Base-by-base conservation (phyloP, 768 basidiomycete genomes). In the Auricularia heimuer region DNA sequence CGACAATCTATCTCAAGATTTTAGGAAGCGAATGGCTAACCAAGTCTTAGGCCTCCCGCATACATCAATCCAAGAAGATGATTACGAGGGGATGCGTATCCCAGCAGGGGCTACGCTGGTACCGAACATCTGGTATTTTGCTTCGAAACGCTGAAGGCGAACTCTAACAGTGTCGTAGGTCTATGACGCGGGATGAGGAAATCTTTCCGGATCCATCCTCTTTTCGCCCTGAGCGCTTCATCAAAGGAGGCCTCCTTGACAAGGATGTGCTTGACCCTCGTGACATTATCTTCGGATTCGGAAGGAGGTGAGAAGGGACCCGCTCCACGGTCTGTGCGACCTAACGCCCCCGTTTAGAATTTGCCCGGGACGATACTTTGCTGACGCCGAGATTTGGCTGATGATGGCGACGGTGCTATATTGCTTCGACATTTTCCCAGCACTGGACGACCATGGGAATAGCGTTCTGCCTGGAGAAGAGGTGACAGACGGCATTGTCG, bases 191-290 rank as follows among this genome's bases (percentile, higher is more conserved):
- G 42, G 76, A 82, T 54, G 71, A 72, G 54, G 67, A 69, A 21
- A 70, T 73, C 3, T 83, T 79, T 63, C 66, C 73, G 1, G 68
- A 80, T 51, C 79, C 82, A 4, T 68, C 75, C 7, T 67, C 68
- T 11, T 83, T 81, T 68, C 67, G 69, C 1, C 82, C 81, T 11
- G 76, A 77, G 24, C 74, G 81, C 12, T 82, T 76, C 58, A 68
- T 80, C 14, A 62, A 66, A 24, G 68, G 72, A 47, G 73, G 71
- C 11, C 64, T 67, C 6, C 71, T 71, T n/a, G 65, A 71, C 24
- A 71, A 64, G 67, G 11, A 77, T 61, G 64, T 73, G 62, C 69
- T 69, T 14, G 74, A 78, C 65, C 75, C 75, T 4, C 66, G 68
- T 54, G 71, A 73, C 63, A 72, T 70, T 54, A 71, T 73, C 3